Percentiles rank a stretch among this genome's conserved stretches.
Conservation (phyloP, 1,284 basidiomycete species). For the Moniliella sp. region DNA sequence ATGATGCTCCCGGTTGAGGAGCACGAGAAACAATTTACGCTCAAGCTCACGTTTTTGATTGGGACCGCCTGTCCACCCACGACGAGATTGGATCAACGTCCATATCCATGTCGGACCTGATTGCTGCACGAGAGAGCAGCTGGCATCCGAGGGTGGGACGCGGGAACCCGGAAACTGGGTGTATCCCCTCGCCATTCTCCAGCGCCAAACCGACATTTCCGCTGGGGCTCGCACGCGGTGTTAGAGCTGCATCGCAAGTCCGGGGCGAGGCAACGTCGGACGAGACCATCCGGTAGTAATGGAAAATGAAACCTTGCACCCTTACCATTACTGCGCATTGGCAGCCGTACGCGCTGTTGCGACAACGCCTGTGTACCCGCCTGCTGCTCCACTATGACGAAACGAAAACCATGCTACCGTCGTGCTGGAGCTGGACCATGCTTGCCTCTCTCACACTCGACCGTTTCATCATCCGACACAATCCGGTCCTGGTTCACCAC, state of each 20-base stretch:
- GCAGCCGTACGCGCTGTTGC: conserved; percentile 55
- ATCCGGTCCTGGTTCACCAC: conserved; percentile 42
- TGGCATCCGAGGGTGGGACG: conserved; percentile 7
- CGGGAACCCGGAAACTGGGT: conserved; percentile 8
- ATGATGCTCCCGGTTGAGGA: conserved; percentile 77
- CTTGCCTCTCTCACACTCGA: conserved; percentile 89
- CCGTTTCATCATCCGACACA: conserved; percentile 54
- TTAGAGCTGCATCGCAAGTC: conserved; percentile 17
- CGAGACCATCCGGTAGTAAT: too few species aligned
- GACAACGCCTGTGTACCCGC: conserved; percentile 57
- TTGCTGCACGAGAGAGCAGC: too few species aligned
- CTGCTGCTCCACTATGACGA: conserved; percentile 71
- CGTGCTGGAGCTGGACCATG: conserved; percentile 77
- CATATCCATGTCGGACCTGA: conserved; percentile 11
- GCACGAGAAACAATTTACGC: conserved; percentile 46
- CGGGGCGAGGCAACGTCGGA: conserved; percentile 1
- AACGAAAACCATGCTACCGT: conserved; percentile 63
- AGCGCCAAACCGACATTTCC: too few species aligned
- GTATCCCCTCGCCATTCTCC: conserved; percentile 1
- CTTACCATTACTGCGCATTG: conserved; percentile 56
- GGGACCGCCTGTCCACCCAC: conserved; percentile 27
- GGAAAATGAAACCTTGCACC: too few species aligned
- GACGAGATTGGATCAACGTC: conserved; percentile 21
- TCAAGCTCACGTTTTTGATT: conserved; percentile 26
- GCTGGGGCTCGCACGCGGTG: conserved; percentile 9